These are phyloP conservation scores for Neoboletus subvelutipes DNA, from an alignment of 768 basidiomycete genomes.

Conservation along the genomic window DNA sequence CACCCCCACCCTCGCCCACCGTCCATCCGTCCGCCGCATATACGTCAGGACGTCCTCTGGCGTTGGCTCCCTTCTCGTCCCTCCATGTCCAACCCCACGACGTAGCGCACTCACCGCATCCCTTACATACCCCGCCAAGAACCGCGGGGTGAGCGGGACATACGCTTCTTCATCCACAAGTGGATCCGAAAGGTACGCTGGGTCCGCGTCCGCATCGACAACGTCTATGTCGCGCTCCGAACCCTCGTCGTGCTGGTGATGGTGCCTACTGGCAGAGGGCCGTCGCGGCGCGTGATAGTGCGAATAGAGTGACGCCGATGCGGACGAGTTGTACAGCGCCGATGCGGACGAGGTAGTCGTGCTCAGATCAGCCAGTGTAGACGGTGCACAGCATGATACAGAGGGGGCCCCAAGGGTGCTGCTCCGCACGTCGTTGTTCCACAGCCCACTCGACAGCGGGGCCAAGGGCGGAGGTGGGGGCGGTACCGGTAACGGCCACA, in stretches of 20 bases:
- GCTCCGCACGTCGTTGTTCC: constrained; percentile 40
- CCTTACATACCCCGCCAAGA: constrained; percentile 49
- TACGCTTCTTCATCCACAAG: constrained; percentile 57
- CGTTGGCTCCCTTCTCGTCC: constrained; percentile 21
- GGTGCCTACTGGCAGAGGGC: not conserved
- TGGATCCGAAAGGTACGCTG: constrained; percentile 59
- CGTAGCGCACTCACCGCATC: constrained; percentile 42
- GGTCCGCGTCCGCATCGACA: constrained; percentile 39
- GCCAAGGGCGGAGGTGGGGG: not conserved
- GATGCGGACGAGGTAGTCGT: constrained; percentile 19
- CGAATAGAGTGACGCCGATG: constrained; percentile 25
- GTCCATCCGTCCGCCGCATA: constrained; percentile 52
- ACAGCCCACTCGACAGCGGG: constrained; percentile 36
- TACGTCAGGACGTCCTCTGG: constrained; percentile 47
- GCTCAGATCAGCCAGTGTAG: not conserved
- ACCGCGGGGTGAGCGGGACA: constrained; percentile 53
- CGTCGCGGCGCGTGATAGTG: constrained; percentile 25
- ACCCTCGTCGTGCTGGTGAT: not conserved
- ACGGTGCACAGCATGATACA: constrained; percentile 28
- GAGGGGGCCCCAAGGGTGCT: constrained; percentile 27
- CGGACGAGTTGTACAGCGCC: constrained; percentile 24
- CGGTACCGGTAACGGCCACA: constrained; percentile 34
- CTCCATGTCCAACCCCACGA: not conserved
- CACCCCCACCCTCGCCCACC: constrained; percentile 64
- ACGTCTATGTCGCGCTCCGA: constrained; percentile 6